These are phyloP conservation scores for barrel medic (Medicago truncatula) DNA, from an alignment of 306 rosid genomes.

Conservation along the genomic window MtrunA17r5.0-ANR NC_053045.1:37681501-37682000, in stretches of 20 bases:
- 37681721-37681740: constrained; percentile 34
- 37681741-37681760: constrained; percentile 33
- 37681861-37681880: too few species aligned
- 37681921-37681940: too few species aligned
- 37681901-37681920: too few species aligned
- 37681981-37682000: too few species aligned
- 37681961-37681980: too few species aligned
- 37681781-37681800: neutral
- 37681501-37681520: constrained; percentile 61
- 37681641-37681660: neutral
- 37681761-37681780: constrained; percentile 4
- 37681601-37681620: constrained; percentile 69
- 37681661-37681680: neutral
- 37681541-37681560: neutral
- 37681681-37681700: constrained; percentile 16
- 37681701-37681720: neutral
- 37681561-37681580: constrained; percentile 41
- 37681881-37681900: too few species aligned
- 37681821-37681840: neutral
- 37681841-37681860: neutral
- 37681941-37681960: too few species aligned
- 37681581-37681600: constrained; percentile 67
- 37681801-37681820: neutral
- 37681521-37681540: constrained; percentile 38
- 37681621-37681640: constrained; percentile 44